These are phyloP conservation scores for Avicennia marina DNA, from an alignment of 257 asterid genomes.

Conservation along the genomic window DNA sequence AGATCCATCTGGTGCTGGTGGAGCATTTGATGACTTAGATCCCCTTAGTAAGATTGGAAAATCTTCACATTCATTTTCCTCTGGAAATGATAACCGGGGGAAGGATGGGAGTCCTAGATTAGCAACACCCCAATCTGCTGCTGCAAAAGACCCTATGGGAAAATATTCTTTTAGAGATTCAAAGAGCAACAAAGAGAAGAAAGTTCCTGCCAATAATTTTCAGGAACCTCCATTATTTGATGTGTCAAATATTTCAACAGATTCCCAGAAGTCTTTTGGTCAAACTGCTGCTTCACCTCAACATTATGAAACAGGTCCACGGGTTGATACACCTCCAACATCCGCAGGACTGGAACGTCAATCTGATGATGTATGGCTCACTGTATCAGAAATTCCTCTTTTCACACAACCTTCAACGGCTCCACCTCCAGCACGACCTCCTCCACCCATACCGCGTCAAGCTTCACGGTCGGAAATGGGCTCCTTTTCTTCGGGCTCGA, in stretches of 20 bases:
- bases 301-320: conserved; percentile 44
- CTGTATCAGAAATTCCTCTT: conserved; percentile 91
- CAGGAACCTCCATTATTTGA: conserved; percentile 78
- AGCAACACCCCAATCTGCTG: conserved; percentile 40
- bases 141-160: conserved; percentile 40
- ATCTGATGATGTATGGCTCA: conserved; percentile 75
- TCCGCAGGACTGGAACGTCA: conserved; percentile 43
- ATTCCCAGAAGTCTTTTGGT: conserved; percentile 42
- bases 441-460: conserved; percentile 79
- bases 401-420: conserved; percentile 81
- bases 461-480: conserved; percentile 44
- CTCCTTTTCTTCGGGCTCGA: conserved; percentile 47
- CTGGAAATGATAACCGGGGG: conserved; percentile 31
- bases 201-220: conserved; percentile 43
- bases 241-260: conserved; percentile 52
- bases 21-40: conserved; percentile 78
- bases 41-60: conserved; percentile 58
- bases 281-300: conserved; percentile 54
- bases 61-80: conserved; percentile 48
- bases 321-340: conserved; percentile 45
- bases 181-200: conserved; percentile 39
- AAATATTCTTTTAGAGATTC: conserved; percentile 56
- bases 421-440: conserved; percentile 97
- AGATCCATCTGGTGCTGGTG: conserved; percentile 48
- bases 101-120: conserved; percentile 34